Conservation (phyloP, 768 basidiomycete species). For the Dictyophora rubrovolvata region DNA sequence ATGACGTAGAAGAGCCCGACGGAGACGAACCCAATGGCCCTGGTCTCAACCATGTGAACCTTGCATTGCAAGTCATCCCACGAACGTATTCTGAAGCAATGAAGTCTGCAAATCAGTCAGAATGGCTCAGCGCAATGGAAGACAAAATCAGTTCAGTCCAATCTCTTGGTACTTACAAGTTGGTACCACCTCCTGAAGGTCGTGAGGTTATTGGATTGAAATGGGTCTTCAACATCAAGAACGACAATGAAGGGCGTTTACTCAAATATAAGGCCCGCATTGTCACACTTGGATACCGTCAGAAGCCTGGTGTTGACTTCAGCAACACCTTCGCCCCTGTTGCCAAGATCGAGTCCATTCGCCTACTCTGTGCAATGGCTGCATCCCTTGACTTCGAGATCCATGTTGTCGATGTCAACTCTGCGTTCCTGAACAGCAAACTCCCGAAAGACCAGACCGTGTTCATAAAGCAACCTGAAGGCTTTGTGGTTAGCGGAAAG, state of each 20-base stretch:
- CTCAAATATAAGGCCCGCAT: slow-evolving; percentile 27
- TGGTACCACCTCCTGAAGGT: slow-evolving; percentile 16
- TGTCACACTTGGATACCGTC: slow-evolving; percentile 33
- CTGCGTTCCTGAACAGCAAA: slow-evolving; percentile 28
- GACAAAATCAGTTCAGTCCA: slow-evolving; percentile 16
- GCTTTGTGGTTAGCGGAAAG: slow-evolving; percentile 15
- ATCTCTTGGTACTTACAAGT: slow-evolving; percentile 14
- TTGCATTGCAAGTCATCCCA: too few species aligned
- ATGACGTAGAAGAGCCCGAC: too few species aligned
- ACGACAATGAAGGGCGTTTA: slow-evolving; percentile 16
- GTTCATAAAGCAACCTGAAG: slow-evolving; percentile 27
- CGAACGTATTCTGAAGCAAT: too few species aligned
- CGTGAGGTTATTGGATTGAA: slow-evolving; percentile 16
- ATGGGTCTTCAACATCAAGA: slow-evolving; percentile 22
- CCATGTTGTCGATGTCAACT: slow-evolving; percentile 31
- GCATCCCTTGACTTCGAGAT: slow-evolving; percentile 26
- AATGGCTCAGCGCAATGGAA: slow-evolving; percentile 17
- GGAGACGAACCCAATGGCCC: too few species aligned
- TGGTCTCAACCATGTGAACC: too few species aligned
- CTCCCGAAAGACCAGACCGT: slow-evolving; percentile 17
- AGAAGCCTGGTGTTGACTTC: slow-evolving; percentile 27
- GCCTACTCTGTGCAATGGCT: slow-evolving; percentile 27
- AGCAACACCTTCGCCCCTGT: slow-evolving; percentile 14
- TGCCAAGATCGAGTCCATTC: slow-evolving; percentile 19
- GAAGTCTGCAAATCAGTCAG: not conserved